Evolutionary conservation across 2,329 filamentous ascomycete species (phyloP), one percentile per base, ranked within the genome.

Genomic region (Ophiostoma piceae): DNA sequence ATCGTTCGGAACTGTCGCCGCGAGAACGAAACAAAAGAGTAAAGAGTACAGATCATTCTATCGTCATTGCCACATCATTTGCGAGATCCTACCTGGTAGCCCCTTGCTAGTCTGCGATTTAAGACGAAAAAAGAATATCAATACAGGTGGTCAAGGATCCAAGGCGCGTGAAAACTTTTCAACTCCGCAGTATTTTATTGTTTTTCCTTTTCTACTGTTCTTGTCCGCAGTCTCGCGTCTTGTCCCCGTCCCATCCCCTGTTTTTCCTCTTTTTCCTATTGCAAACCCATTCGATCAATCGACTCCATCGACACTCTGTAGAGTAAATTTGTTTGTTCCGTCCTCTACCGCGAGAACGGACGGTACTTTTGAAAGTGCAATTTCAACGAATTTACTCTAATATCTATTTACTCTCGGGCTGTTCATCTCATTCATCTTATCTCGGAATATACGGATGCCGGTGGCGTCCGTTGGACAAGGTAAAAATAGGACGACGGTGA

Each of bases 21-120:
- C 11, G 19, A 47, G 43, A 47, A 47, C 43, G 16, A 47, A n/a
- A 29, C 26, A 29, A 29, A 29, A 29, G 26, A 29, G 26, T 29
- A 29, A 19, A n/a, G 2, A 19, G 43, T n/a, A 47, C 16, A 47
- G 43, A 47, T 47, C 43, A 47, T 32, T 32, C 14, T 64, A 64
- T 64, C 60, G 60, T 64, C 60, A 64, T 64, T 35, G 32, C 60
- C 60, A 26, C 60, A 64, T 64, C 60, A 64, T 64, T 64, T n/a
- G 60, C 60, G 60, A 64, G 60, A 64, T 64, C 29, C 60, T 62
- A 41, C 22, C 29, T 62, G 12, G 11, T 16, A 64, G 14, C 60
- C 60, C 29, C 60, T 22, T 22, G 60, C 60, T 64, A 64, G 60
- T 64, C 26, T 37, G n/a, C 60, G 60, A 64, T 64, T 19, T 14